Base-by-base conservation (phyloP, 2,329 filamentous ascomycete species). In the Talaromyces sp. region DNA sequence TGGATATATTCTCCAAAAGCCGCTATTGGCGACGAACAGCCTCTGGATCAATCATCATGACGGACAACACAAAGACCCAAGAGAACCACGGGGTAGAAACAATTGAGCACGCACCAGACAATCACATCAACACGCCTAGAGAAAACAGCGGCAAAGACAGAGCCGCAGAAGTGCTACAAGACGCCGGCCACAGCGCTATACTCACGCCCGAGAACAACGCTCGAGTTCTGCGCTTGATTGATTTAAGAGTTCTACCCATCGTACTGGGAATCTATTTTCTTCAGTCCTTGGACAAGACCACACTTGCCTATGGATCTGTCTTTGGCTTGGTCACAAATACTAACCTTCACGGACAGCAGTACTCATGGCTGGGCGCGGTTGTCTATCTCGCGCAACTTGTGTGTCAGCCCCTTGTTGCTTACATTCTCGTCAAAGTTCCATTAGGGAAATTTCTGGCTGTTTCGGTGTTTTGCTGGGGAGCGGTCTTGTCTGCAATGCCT, bases 221-320 rank as follows among this genome's bases (percentile, higher is more conserved):
- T 57, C 75, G 78, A 47, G 78, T 85, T 6, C 71, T 84, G 44
- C 76, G 77, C 30, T 78, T 77, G 64, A 84, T 85, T 60, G 82
- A 85, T 66, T 68, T 80, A 27, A 70, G 77, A 57, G 76, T 85
- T 25, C 72, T 85, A 13, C 82, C 83, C 0, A 78, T 84, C 59
- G 81, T 88, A 61, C 75, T 88, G 11, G 78, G 79, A 7, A 83
- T 87, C 22, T 88, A 88, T 72, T 87, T 85, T 67, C 78, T 88
- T 0, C 86, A 88, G 65, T 82, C 81, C 11, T 76, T 88, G 6
- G 86, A 88, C 74, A 88, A 88, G 71, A 81, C 84, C 0, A 85
- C 84, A 0, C 76, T 88, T 2, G 78, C 74, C 2, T 88, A 88
- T 66, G 84, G 84, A 2, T 86, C 85, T 0, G 82, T 88, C 11